These are phyloP conservation scores for Phoma sp. DNA, from an alignment of 2,329 filamentous ascomycete species.

Conservation along the genomic window DNA sequence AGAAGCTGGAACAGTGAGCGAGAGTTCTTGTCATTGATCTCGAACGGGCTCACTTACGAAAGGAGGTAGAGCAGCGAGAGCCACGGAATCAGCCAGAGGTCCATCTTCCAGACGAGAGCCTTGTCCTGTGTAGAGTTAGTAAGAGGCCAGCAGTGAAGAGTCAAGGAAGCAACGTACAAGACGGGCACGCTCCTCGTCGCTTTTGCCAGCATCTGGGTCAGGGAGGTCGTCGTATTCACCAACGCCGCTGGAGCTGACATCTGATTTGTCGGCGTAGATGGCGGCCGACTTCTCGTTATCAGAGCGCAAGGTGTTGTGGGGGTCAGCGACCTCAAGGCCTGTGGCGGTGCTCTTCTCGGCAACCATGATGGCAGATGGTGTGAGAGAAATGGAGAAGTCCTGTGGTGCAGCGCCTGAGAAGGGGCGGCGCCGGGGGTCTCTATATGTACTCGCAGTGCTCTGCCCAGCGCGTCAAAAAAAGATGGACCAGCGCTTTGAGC, in stretches of 20 bases:
- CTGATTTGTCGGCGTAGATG: slow-evolving; percentile 35
- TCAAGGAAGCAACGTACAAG: slow-evolving; percentile 32
- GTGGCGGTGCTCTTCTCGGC: slow-evolving; percentile 32
- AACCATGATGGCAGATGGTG: slow-evolving; percentile 36
- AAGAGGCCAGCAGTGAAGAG: neutral
- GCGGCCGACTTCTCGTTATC: slow-evolving; percentile 34
- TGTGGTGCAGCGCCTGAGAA: slow-evolving; percentile 18
- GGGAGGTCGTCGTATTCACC: slow-evolving; percentile 44
- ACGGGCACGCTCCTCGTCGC: slow-evolving; percentile 41
- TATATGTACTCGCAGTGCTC: slow-evolving; percentile 38
- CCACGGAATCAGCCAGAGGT: slow-evolving; percentile 50
- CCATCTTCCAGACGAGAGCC: slow-evolving; percentile 51
- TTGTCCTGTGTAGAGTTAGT: slow-evolving; percentile 40
- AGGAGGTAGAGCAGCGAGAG: slow-evolving; percentile 52
- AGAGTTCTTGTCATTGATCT: neutral
- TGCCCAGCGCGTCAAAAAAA: slow-evolving; percentile 6
- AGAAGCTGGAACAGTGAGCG: slow-evolving; percentile 26
- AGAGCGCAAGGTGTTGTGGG: slow-evolving; percentile 3
- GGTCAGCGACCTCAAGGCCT: slow-evolving; percentile 21
- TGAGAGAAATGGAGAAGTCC: slow-evolving; percentile 23
- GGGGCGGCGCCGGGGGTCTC: slow-evolving; percentile 31
- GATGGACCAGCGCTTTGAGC: slow-evolving; percentile 8
- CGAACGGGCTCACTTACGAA: slow-evolving; percentile 19
- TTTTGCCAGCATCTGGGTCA: slow-evolving; percentile 45
- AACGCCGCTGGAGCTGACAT: slow-evolving; percentile 25